Conservation (phyloP, 2,329 filamentous ascomycete genomes). For the Aaosphaeria pasadenensis region DNA sequence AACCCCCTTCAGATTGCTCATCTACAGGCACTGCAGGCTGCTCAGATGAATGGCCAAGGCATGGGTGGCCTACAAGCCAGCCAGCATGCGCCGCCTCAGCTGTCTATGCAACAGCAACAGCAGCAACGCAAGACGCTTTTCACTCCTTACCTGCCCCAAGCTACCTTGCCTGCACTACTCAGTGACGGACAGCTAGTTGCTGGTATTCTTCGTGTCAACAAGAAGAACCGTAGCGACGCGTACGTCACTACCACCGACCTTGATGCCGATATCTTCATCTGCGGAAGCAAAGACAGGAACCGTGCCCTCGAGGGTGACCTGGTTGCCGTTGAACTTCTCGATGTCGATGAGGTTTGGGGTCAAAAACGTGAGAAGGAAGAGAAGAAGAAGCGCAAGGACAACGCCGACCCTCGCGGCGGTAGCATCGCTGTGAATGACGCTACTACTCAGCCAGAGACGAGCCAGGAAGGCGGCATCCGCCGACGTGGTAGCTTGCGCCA, state of each 20-base stretch:
- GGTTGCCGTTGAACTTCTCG: slow-evolving; percentile 91
- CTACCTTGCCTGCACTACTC: slow-evolving; percentile 84
- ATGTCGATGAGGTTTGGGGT: slow-evolving; percentile 97
- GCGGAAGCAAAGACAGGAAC: slow-evolving; percentile 97
- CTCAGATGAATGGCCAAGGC: slow-evolving; percentile 75
- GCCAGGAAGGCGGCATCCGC: slow-evolving; percentile 80
- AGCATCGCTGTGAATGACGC: slow-evolving; percentile 67
- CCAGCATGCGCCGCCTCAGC: slow-evolving; percentile 67
- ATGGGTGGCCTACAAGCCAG: slow-evolving; percentile 62
- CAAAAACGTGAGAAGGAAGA: slow-evolving; percentile 99
- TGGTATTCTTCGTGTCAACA: slow-evolving; percentile 96
- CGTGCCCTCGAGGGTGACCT: slow-evolving; percentile 93
- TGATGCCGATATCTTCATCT: slow-evolving; percentile 98
- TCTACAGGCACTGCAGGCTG: slow-evolving; percentile 87
- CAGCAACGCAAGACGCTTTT: slow-evolving; percentile 98
- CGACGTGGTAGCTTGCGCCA: slow-evolving; percentile 93
- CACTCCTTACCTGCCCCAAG: slow-evolving; percentile 94
- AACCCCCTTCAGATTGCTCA: slow-evolving; percentile 87
- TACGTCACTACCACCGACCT: slow-evolving; percentile 95
- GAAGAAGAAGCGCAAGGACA: slow-evolving; percentile 99
- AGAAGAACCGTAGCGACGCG: slow-evolving; percentile 98
- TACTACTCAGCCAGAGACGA: slow-evolving; percentile 56
- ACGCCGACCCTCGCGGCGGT: slow-evolving; percentile 83
- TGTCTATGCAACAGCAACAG: slow-evolving; percentile 68
- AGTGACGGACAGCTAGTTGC: slow-evolving; percentile 92